Percentiles rank a stretch among this genome's conserved stretches.
Evolutionary conservation across 345 rosid species (phyloP).

Genomic region (Toxicodendron radicans): DNA sequence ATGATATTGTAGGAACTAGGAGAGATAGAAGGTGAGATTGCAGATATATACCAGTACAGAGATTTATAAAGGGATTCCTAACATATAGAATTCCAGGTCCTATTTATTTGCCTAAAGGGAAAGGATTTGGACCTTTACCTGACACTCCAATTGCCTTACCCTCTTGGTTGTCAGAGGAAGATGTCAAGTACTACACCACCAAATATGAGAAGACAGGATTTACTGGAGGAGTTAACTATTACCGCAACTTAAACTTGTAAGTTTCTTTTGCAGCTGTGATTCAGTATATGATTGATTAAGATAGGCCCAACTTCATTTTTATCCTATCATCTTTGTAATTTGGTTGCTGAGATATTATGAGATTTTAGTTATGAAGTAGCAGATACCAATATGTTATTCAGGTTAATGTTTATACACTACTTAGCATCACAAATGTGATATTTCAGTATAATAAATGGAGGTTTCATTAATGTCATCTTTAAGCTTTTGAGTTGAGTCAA

Average conservation of each 20-base stretch:
- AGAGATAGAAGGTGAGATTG: constrained; percentile 63
- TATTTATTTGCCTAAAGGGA: constrained; percentile 47
- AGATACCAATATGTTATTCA: too few species aligned
- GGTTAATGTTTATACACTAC: too few species aligned
- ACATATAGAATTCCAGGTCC: constrained; percentile 54
- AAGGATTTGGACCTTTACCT: constrained; percentile 32
- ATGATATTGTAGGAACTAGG: constrained; percentile 48
- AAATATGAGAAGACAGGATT: constrained; percentile 64
- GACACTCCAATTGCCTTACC: constrained; percentile 44
- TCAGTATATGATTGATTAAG: too few species aligned
- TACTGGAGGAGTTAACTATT: constrained; percentile 76
- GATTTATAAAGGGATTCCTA: constrained; percentile 46
- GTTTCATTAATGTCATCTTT: too few species aligned
- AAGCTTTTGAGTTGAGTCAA: too few species aligned
- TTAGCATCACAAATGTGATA: too few species aligned
- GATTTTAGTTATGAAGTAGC: too few species aligned
- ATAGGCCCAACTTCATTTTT: too few species aligned
- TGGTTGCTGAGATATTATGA: too few species aligned
- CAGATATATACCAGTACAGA: constrained; percentile 29
- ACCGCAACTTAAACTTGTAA: constrained; percentile 64
- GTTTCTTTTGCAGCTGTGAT: background rate
- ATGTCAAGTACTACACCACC: constrained; percentile 41
- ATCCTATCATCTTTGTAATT: too few species aligned
- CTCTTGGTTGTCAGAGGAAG: constrained; percentile 64
- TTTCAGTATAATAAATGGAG: too few species aligned